Evolutionary conservation across 495 filamentous ascomycete species (phyloP).

Genomic region (Hypoxylon intermedium): DNA sequence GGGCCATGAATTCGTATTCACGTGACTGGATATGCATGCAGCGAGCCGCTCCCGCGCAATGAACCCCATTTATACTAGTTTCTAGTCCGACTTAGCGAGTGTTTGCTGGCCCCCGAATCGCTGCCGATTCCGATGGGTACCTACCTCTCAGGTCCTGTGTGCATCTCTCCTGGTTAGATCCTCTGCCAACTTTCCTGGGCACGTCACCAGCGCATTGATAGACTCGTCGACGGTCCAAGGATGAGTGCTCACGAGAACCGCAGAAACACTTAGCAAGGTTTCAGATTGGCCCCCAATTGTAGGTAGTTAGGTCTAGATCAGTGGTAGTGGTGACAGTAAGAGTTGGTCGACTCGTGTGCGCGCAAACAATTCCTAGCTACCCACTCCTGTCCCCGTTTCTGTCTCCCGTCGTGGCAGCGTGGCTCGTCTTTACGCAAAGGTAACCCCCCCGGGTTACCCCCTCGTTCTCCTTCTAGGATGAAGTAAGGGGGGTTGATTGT

Average conservation of each 20-base stretch:
- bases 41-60: constrained; percentile 47
- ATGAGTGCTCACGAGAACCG: no score
- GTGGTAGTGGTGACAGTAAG: not conserved
- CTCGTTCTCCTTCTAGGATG: constrained; percentile 11
- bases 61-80: constrained; percentile 38
- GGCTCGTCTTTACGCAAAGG: constrained; percentile 14
- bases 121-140: constrained; percentile 17
- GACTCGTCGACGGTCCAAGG: no score
- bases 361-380: constrained; percentile 5
- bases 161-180: not conserved
- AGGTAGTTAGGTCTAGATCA: not conserved
- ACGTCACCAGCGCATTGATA: no score
- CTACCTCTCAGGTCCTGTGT: not conserved
- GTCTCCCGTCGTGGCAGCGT: no score
- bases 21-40: constrained; percentile 47
- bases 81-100: constrained; percentile 29
- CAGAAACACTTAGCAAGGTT: no score
- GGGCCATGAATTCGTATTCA: constrained; percentile 26
- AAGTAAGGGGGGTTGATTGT: constrained; percentile 26
- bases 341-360: not conserved
- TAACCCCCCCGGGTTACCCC: constrained; percentile 13
- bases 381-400: constrained; percentile 11
- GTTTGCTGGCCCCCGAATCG: constrained; percentile 31
- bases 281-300: no score
- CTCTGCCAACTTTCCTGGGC: not conserved